phyloP scores from a whole-genome alignment of 2,329 filamentous ascomycete species.

The Trichoderma sp. region DNA sequence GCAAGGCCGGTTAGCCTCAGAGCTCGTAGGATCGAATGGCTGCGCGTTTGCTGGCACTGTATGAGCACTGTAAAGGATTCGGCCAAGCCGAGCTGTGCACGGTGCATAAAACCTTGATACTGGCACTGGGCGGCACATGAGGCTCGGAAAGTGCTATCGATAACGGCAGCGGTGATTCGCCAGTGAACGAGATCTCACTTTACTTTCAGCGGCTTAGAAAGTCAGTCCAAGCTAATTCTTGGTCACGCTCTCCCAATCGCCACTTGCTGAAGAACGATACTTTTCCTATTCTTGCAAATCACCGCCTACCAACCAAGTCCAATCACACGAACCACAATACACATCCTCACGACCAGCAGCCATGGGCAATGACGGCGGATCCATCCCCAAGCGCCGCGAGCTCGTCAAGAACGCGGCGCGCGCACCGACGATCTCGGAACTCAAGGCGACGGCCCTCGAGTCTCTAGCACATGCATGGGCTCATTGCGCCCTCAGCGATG shows the following conservation, averaged over 20 bases:
- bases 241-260: background rate
- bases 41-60: slow-evolving; percentile 19
- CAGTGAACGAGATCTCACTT: slow-evolving; percentile 1
- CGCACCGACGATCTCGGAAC: slow-evolving; percentile 73
- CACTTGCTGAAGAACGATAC: background rate
- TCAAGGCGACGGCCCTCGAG: slow-evolving; percentile 85
- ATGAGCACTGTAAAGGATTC: background rate
- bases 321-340: background rate
- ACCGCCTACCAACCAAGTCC: background rate
- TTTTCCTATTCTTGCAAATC: background rate
- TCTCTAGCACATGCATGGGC: slow-evolving; percentile 83
- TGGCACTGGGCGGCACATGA: slow-evolving; percentile 20
- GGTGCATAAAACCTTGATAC: background rate
- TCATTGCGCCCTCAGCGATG: slow-evolving; percentile 80
- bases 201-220: background rate
- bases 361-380: slow-evolving; percentile 98
- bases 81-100: background rate
- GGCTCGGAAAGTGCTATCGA: slow-evolving; percentile 18
- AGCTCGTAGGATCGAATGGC: slow-evolving; percentile 2
- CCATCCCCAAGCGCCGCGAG: slow-evolving; percentile 91
- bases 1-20: slow-evolving; percentile 8
- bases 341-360: background rate
- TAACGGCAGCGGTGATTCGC: background rate
- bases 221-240: background rate
- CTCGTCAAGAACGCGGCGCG: slow-evolving; percentile 92